Conservation (phyloP, 257 asterid genomes). For the Solanum pimpinellifolium region DNA sequence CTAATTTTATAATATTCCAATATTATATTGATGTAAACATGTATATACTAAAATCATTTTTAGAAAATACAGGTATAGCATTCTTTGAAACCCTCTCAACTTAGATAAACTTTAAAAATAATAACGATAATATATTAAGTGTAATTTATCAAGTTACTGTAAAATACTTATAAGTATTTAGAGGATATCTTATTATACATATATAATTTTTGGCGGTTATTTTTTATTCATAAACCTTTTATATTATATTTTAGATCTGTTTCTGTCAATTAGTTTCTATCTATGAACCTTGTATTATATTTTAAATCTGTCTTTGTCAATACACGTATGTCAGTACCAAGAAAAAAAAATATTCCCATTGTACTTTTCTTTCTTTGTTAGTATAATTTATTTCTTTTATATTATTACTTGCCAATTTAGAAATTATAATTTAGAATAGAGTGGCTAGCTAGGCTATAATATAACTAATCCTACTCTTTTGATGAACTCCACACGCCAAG, state of each 20-base stretch:
- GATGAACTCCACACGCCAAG: constrained; percentile 25
- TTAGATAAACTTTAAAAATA: background rate
- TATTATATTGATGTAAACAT: background rate
- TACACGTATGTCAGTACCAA: background rate
- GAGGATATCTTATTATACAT: background rate
- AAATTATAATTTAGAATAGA: background rate
- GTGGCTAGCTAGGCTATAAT: background rate
- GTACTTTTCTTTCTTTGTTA: background rate
- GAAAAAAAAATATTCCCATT: background rate
- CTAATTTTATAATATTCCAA: background rate
- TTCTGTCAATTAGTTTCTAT: background rate
- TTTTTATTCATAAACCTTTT: background rate
- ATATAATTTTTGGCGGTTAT: background rate
- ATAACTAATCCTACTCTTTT: background rate
- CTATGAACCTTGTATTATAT: background rate
- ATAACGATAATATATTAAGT: too few relatives aligned
- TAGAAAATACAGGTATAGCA: background rate
- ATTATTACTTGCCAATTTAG: background rate
- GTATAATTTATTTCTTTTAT: background rate
- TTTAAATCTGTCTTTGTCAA: background rate
- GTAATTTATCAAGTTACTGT: too few relatives aligned
- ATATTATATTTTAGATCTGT: background rate
- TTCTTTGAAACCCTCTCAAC: background rate
- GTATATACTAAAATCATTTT: background rate
- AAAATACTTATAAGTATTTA: too few relatives aligned